Conservation (phyloP, 345 rosid genomes). For the thale cress (Arabidopsis thaliana) region DNA sequence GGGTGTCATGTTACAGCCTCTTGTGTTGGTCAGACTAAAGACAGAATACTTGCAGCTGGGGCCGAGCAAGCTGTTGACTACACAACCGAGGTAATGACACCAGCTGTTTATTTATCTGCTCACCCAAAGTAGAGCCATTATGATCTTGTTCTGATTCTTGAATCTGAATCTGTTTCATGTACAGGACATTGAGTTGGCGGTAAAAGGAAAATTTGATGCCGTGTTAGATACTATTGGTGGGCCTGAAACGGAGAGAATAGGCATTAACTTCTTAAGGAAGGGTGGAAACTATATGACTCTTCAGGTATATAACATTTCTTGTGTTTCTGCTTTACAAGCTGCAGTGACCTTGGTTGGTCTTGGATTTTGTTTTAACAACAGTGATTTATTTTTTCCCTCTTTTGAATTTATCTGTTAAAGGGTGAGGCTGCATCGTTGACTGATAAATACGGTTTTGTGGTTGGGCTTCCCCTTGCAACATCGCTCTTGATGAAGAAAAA, state of each 20-base stretch:
- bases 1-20: conserved; percentile 84
- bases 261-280: conserved; percentile 72
- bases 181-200: conserved; percentile 81
- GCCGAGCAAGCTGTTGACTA: conserved; percentile 94
- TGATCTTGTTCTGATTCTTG: conserved; percentile 3
- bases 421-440: conserved; percentile 90
- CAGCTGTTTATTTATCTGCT: conserved; percentile 19
- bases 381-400: neutral
- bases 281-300: conserved; percentile 97
- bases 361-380: conserved; percentile 7
- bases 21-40: conserved; percentile 74
- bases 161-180: conserved; percentile 32
- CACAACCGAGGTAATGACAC: conserved; percentile 62
- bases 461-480: conserved; percentile 87
- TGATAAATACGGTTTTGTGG: conserved; percentile 79
- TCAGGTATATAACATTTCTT: conserved; percentile 54
- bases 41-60: conserved; percentile 70
- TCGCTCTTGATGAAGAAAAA: conserved; percentile 74
- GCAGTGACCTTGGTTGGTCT: conserved; percentile 22
- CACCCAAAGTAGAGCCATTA: conserved; percentile 10
- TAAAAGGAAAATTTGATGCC: conserved; percentile 86
- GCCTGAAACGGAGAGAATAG: conserved; percentile 81
- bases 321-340: neutral
- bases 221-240: conserved; percentile 96
- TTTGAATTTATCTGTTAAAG: conserved; percentile 46